A percentile compares a stretch with the other conserved stretches of the same genome.
Evolutionary conservation across 2,329 filamentous ascomycete species (phyloP).

Genomic region (Stemphylium vesicarium): DNA sequence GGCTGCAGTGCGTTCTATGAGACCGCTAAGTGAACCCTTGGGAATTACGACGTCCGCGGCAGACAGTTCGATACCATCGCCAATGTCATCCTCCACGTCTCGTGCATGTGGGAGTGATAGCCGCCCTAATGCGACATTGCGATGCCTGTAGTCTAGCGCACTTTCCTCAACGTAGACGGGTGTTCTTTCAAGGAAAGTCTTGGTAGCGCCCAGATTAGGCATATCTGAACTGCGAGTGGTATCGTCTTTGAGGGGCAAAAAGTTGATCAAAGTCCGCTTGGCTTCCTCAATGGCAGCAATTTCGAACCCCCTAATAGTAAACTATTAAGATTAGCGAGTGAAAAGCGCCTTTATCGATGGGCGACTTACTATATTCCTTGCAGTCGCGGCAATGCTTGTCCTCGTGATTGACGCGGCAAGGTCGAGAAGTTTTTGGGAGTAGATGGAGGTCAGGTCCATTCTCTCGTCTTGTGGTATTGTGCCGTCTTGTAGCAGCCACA

Average conservation of each 20-base stretch:
- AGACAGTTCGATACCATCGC: not conserved
- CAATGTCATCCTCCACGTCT: not conserved
- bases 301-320: constrained; percentile 37
- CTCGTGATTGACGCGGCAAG: constrained; percentile 31
- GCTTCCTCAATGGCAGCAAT: constrained; percentile 35
- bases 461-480: constrained; percentile 3
- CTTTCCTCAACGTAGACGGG: constrained; percentile 25
- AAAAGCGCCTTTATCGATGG: not conserved
- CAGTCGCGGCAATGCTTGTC: constrained; percentile 26
- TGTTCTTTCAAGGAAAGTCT: constrained; percentile 21
- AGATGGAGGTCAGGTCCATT: constrained; percentile 15
- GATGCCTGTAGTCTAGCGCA: constrained; percentile 31
- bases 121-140: constrained; percentile 32
- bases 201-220: constrained; percentile 19
- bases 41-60: not conserved
- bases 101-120: constrained; percentile 30
- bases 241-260: constrained; percentile 32
- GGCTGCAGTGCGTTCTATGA: constrained; percentile 6
- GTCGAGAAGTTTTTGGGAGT: constrained; percentile 24
- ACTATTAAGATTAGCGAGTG: constrained; percentile 22
- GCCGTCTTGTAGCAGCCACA: constrained; percentile 17
- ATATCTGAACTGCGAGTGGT: constrained; percentile 26
- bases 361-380: constrained; percentile 26
- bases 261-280: constrained; percentile 32
- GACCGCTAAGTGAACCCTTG: constrained; percentile 1